Conservation (phyloP, 805 yeast genomes). For the Candida jianshihensis region DNA sequence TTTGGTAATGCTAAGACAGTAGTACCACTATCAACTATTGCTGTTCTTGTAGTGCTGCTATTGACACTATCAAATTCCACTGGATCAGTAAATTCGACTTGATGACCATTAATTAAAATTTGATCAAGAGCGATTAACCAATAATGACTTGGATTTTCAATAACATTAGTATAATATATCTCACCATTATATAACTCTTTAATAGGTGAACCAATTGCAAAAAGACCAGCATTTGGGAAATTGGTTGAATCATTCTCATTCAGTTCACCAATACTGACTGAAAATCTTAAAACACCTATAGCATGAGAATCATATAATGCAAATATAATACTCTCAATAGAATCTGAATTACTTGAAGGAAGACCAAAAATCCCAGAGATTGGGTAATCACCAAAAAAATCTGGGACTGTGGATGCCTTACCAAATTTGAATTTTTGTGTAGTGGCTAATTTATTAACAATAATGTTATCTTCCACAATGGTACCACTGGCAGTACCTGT, state of each 20-base stretch:
- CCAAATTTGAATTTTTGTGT: constrained; percentile 43
- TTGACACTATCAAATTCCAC: constrained; percentile 2
- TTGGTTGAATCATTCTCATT: constrained; percentile 18
- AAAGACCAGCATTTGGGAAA: constrained; percentile 31
- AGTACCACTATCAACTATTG: constrained; percentile 61
- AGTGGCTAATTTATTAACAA: constrained; percentile 25
- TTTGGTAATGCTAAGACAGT: constrained; percentile 52
- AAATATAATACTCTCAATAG: constrained; percentile 33
- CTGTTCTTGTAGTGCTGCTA: constrained; percentile 27
- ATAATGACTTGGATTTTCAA: constrained; percentile 30
- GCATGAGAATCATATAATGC: constrained; percentile 29
- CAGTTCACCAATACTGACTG: constrained; percentile 34
- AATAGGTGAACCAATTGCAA: constrained; percentile 36
- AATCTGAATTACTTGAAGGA: constrained; percentile 36
- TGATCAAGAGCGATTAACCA: constrained; percentile 45
- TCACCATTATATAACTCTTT: constrained; percentile 33
- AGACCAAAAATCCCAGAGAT: constrained; percentile 59
- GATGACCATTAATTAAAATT: constrained; percentile 28
- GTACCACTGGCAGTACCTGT: constrained; percentile 48
- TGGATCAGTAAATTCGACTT: constrained; percentile 26
- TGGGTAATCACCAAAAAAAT: constrained; percentile 42
- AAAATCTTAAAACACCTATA: constrained; percentile 34
- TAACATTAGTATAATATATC: constrained; percentile 32
- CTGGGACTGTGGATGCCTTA: constrained; percentile 45
- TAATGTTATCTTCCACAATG: constrained; percentile 30